Conservation (phyloP, 129 eudicot genomes). For the Tagetes patula region DNA sequence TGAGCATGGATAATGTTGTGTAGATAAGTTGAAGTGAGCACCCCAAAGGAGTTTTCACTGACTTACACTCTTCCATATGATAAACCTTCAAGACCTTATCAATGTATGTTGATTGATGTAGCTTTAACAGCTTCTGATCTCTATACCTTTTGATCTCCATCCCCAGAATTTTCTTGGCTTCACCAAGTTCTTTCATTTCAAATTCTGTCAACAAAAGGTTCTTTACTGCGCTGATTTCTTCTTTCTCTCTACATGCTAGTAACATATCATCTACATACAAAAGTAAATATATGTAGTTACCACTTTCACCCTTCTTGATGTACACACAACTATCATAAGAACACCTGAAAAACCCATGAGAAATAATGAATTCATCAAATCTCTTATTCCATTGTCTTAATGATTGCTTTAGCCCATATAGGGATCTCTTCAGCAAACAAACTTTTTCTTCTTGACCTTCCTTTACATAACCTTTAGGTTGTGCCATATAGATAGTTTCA, state of each 20-base stretch:
- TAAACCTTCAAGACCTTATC: too few relatives aligned
- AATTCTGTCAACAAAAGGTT: background rate
- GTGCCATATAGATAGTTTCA: too few relatives aligned
- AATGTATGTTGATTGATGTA: too few relatives aligned
- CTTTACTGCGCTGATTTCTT: too few relatives aligned
- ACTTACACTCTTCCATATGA: background rate
- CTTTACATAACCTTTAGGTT: too few relatives aligned
- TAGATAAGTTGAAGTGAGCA: background rate
- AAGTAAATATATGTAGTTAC: too few relatives aligned
- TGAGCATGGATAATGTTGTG: background rate
- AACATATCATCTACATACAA: background rate
- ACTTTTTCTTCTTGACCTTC: too few relatives aligned
- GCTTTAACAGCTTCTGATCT: background rate
- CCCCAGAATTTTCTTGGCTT: background rate
- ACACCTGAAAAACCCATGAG: background rate
- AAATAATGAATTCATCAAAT: too few relatives aligned
- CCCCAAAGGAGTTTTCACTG: background rate
- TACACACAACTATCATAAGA: background rate
- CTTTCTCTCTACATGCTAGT: too few relatives aligned
- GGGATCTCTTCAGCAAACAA: too few relatives aligned
- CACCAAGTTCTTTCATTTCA: background rate
- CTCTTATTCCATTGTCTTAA: too few relatives aligned
- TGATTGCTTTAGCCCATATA: too few relatives aligned
- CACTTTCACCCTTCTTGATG: background rate
- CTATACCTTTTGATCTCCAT: background rate